Evolutionary conservation across 2,329 filamentous ascomycete genomes (phyloP).

Genomic region (Aspergillus brunneoviolaceus): DNA sequence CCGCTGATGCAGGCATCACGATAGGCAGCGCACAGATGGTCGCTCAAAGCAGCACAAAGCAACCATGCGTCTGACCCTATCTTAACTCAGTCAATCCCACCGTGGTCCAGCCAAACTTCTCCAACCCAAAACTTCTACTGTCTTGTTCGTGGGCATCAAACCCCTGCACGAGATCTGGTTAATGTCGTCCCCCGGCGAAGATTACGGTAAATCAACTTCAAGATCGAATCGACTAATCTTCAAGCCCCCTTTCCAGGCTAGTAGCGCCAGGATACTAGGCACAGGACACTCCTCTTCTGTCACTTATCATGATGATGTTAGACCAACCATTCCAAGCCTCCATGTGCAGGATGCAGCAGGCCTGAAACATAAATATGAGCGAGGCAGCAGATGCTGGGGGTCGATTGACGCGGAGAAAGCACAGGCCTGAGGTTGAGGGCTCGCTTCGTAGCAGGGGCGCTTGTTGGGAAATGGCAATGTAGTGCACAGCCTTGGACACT

Average conservation of each 20-base stretch:
- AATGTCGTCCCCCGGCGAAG: not conserved
- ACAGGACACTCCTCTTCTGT: not conserved
- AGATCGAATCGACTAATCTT: no score
- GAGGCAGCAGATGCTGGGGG: not conserved
- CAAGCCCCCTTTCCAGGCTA: not conserved
- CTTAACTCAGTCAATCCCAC: no score
- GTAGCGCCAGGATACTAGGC: not conserved
- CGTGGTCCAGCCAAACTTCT: no score
- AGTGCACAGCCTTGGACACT: not conserved
- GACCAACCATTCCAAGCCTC: not conserved
- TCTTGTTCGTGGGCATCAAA: no score
- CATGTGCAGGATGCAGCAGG: not conserved
- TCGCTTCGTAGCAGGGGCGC: no score
- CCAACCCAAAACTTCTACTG: no score
- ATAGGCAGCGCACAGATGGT: no score
- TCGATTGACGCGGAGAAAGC: not conserved
- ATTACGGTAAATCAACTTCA: not conserved
- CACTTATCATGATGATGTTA: not conserved
- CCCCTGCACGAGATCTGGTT: not conserved
- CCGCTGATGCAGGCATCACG: no score
- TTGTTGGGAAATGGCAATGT: no score
- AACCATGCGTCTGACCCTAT: no score
- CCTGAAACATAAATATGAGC: not conserved
- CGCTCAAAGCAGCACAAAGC: no score
- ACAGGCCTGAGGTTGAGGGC: no score